Conservation (phyloP, 257 asterid genomes). For the Apocynum venetum region DNA sequence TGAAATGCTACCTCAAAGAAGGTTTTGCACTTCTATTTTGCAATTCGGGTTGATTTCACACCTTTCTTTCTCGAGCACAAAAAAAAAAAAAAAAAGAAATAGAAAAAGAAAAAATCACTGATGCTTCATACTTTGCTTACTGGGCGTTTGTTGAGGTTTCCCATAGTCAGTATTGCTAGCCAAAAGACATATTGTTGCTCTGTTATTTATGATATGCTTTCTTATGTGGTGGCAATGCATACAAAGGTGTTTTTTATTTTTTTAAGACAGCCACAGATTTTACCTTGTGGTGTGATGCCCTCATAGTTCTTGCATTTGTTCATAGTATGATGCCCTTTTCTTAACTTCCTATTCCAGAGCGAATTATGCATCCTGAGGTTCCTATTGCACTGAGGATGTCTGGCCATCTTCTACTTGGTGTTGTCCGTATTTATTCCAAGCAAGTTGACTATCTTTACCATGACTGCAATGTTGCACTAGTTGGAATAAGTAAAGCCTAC, state of each 20-base stretch:
- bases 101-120: neutral
- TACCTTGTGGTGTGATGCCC: neutral
- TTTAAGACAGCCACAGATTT: neutral
- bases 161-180: neutral
- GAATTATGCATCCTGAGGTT: constrained; percentile 69
- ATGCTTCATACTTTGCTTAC: neutral
- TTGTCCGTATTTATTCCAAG: constrained; percentile 84
- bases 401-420: constrained; percentile 91
- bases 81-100: no score
- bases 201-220: neutral
- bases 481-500: constrained; percentile 43
- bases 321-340: neutral
- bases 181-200: neutral
- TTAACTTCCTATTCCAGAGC: constrained; percentile 42
- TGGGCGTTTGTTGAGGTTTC: neutral
- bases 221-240: neutral
- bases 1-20: neutral
- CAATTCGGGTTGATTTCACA: neutral
- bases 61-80: neutral
- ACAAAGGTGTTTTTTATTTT: neutral
- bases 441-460: constrained; percentile 76
- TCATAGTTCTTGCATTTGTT: neutral
- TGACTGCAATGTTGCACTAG: constrained; percentile 49
- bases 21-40: neutral
- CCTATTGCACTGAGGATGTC: constrained; percentile 93